Conservation (phyloP, 345 rosid genomes). For the Brassica rapa region DNA sequence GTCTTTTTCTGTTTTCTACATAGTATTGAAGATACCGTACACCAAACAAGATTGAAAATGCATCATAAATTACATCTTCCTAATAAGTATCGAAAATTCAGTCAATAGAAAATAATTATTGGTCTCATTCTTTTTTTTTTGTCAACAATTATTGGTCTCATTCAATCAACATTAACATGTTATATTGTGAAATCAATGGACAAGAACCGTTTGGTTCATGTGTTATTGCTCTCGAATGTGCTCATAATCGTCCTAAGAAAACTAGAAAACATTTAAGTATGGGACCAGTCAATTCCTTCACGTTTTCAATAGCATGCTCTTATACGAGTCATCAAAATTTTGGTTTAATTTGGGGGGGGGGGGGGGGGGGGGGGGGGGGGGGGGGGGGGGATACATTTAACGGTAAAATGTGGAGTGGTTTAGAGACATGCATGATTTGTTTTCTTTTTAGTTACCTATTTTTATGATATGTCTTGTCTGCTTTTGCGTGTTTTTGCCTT, state of each 20-base stretch:
- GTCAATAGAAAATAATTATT: neutral
- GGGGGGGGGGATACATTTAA: neutral
- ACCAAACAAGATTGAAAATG: neutral
- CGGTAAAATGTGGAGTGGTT: conserved; percentile 4
- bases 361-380: too few species aligned
- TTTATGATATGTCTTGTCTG: conserved; percentile 36
- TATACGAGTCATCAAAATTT: conserved; percentile 14
- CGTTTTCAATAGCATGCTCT: neutral
- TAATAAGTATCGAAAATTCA: neutral
- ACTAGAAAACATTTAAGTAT: neutral
- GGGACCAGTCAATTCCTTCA: neutral
- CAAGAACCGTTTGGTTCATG: conserved; percentile 5
- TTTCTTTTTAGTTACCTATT: conserved; percentile 23
- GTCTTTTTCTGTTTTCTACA: neutral
- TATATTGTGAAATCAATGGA: neutral
- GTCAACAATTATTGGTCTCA: neutral
- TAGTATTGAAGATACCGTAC: neutral
- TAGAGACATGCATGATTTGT: conserved; percentile 23
- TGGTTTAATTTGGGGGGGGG: conserved; percentile 5
- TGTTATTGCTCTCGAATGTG: conserved; percentile 1
- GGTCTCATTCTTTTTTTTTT: too few species aligned
- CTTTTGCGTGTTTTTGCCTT: conserved; percentile 30
- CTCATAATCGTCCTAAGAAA: neutral
- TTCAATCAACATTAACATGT: neutral
- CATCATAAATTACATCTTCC: neutral